Conservation (phyloP, 495 filamentous ascomycete genomes). For the Penicillium malachiteum region DNA sequence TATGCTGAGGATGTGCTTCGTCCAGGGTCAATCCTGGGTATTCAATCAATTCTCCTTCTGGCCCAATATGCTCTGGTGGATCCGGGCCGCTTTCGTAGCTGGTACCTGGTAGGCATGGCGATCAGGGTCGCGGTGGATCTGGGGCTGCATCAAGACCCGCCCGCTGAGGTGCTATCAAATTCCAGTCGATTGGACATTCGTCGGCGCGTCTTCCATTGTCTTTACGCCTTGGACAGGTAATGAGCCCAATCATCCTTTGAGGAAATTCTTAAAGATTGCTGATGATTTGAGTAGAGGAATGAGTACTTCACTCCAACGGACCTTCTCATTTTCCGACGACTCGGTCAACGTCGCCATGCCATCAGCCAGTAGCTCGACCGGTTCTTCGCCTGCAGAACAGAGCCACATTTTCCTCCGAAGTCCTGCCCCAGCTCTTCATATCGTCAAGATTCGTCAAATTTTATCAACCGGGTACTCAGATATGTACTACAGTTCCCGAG, state of each 20-base stretch:
- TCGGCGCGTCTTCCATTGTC: slow-evolving; percentile 78
- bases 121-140: slow-evolving; percentile 81
- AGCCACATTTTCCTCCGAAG: slow-evolving; percentile 49
- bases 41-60: slow-evolving; percentile 81
- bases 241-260: neutral
- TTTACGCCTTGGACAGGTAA: slow-evolving; percentile 83
- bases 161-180: slow-evolving; percentile 59
- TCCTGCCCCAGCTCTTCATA: slow-evolving; percentile 53
- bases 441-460: slow-evolving; percentile 72
- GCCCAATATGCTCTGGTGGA: slow-evolving; percentile 86
- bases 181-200: slow-evolving; percentile 68
- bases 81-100: slow-evolving; percentile 83
- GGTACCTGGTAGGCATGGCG: slow-evolving; percentile 86
- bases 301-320: slow-evolving; percentile 73
- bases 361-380: slow-evolving; percentile 30
- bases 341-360: slow-evolving; percentile 70
- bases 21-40: slow-evolving; percentile 76
- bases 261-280: slow-evolving; percentile 1
- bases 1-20: slow-evolving; percentile 77
- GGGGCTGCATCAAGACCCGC: slow-evolving; percentile 85
- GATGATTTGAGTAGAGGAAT: slow-evolving; percentile 58
- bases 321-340: slow-evolving; percentile 90
- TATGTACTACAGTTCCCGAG: slow-evolving; percentile 68
- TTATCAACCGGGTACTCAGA: slow-evolving; percentile 82
- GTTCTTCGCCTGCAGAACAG: slow-evolving; percentile 31